These are phyloP conservation scores for Macrolepiota dolichaula DNA, from an alignment of 768 basidiomycete species.

Conservation along the genomic window DNA sequence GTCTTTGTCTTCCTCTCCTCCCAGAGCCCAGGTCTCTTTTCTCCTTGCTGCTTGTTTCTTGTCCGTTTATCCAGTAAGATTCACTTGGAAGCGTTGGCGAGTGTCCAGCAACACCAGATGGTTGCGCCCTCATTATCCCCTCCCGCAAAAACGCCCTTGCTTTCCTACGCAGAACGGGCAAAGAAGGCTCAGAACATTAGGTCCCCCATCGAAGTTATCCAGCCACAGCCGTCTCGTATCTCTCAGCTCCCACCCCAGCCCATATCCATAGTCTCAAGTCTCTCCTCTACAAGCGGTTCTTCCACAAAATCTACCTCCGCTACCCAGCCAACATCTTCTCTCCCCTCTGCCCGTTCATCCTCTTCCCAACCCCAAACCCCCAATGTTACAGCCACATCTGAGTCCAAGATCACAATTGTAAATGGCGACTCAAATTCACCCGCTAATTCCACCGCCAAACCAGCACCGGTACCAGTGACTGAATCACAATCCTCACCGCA, in stretches of 20 bases:
- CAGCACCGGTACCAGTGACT: slow-evolving; percentile 5
- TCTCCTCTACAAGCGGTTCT: background rate
- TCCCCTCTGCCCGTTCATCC: background rate
- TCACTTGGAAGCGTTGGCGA: slow-evolving; percentile 12
- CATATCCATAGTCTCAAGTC: slow-evolving; percentile 4
- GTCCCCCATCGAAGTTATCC: slow-evolving; percentile 17
- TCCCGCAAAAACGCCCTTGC: slow-evolving; percentile 26
- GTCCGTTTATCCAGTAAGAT: background rate
- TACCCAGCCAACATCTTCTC: slow-evolving; percentile 3
- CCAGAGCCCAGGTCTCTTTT: background rate
- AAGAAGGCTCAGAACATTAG: slow-evolving; percentile 42
- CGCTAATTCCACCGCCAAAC: slow-evolving; percentile 1
- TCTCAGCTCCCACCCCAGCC: slow-evolving; percentile 15
- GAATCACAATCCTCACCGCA: background rate
- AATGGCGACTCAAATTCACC: background rate
- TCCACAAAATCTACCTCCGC: slow-evolving; percentile 10
- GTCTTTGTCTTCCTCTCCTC: background rate
- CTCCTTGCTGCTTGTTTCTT: background rate
- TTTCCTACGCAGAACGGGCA: slow-evolving; percentile 58
- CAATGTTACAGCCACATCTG: background rate
- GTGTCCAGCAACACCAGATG: slow-evolving; percentile 16
- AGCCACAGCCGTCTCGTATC: background rate
- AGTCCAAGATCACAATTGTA: background rate
- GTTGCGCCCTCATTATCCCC: slow-evolving; percentile 19
- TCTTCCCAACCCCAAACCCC: background rate